These are phyloP conservation scores for Vararia minispora DNA, from an alignment of 768 basidiomycete species.

Conservation along the genomic window DNA sequence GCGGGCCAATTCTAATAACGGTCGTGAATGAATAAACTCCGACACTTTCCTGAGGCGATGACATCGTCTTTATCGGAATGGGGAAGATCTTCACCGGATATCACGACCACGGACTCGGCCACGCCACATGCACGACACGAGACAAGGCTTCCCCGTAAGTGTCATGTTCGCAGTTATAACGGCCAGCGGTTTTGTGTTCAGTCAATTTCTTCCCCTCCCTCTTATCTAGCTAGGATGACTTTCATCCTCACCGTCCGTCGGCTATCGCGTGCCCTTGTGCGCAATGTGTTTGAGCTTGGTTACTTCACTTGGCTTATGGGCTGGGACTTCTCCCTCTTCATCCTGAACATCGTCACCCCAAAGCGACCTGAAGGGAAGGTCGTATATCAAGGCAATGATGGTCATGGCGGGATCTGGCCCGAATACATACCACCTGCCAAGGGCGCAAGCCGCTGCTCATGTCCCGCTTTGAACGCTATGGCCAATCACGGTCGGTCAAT, in stretches of 20 bases:
- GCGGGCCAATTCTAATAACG: too few species aligned
- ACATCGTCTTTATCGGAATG: too few species aligned
- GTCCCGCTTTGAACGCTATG: conserved; percentile 70
- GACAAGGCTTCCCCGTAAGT: too few species aligned
- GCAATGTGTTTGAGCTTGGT: background rate
- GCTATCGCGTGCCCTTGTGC: conserved; percentile 4
- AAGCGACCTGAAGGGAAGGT: conserved; percentile 42
- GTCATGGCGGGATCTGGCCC: conserved; percentile 57
- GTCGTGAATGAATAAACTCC: too few species aligned
- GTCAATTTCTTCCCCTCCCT: too few species aligned
- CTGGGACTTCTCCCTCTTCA: conserved; percentile 42
- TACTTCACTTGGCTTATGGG: conserved; percentile 21
- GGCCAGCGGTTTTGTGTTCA: too few species aligned
- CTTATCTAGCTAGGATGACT: too few species aligned
- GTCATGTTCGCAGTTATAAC: too few species aligned
- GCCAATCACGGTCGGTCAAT: conserved; percentile 60
- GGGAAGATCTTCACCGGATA: too few species aligned
- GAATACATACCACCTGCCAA: conserved; percentile 45
- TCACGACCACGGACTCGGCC: too few species aligned
- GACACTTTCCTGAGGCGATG: too few species aligned
- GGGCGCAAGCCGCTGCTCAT: conserved; percentile 61
- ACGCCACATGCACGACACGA: too few species aligned
- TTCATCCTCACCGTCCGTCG: conserved; percentile 10
- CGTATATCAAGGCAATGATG: conserved; percentile 42
- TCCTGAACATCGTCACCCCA: conserved; percentile 41